Evolutionary conservation across 2,329 filamentous ascomycete species (phyloP).

Genomic region (Fusarium torulosum): DNA sequence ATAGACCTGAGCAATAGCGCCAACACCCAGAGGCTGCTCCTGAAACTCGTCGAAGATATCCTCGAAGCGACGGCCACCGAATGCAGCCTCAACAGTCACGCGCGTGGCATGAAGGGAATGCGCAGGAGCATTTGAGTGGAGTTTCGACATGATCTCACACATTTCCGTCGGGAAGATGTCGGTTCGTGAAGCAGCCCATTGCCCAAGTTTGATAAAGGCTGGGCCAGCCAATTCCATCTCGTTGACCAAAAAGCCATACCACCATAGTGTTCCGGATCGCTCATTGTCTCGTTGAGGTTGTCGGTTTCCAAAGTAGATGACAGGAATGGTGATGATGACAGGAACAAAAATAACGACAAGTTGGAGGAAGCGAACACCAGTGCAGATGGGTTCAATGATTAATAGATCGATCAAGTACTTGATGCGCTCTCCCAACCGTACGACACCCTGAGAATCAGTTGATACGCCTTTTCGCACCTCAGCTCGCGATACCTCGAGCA

Average conservation of each 20-base stretch:
- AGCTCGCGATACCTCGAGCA: slow-evolving; percentile 83
- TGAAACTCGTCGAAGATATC: slow-evolving; percentile 98
- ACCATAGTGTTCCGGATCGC: slow-evolving; percentile 87
- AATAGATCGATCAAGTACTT: slow-evolving; percentile 77
- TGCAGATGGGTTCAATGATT: slow-evolving; percentile 88
- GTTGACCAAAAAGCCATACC: slow-evolving; percentile 89
- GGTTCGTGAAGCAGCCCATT: slow-evolving; percentile 96
- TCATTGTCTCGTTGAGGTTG: slow-evolving; percentile 77
- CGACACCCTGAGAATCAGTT: slow-evolving; percentile 70
- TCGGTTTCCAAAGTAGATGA: slow-evolving; percentile 81
- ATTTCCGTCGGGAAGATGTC: slow-evolving; percentile 96
- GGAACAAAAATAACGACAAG: slow-evolving; percentile 91
- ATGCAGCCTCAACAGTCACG: slow-evolving; percentile 82
- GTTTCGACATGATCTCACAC: slow-evolving; percentile 91
- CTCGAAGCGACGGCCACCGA: slow-evolving; percentile 82
- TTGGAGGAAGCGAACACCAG: slow-evolving; percentile 88
- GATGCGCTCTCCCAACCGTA: slow-evolving; percentile 68
- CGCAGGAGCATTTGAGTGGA: slow-evolving; percentile 94
- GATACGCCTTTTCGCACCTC: slow-evolving; percentile 80
- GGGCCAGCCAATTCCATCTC: slow-evolving; percentile 94
- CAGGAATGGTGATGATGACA: slow-evolving; percentile 83
- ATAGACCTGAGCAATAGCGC: slow-evolving; percentile 97
- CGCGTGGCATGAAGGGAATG: slow-evolving; percentile 87
- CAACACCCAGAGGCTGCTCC: slow-evolving; percentile 88
- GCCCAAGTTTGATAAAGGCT: slow-evolving; percentile 98